Evolutionary conservation across 306 rosid genomes (phyloP).

Genomic region (Quercus suber): DNA sequence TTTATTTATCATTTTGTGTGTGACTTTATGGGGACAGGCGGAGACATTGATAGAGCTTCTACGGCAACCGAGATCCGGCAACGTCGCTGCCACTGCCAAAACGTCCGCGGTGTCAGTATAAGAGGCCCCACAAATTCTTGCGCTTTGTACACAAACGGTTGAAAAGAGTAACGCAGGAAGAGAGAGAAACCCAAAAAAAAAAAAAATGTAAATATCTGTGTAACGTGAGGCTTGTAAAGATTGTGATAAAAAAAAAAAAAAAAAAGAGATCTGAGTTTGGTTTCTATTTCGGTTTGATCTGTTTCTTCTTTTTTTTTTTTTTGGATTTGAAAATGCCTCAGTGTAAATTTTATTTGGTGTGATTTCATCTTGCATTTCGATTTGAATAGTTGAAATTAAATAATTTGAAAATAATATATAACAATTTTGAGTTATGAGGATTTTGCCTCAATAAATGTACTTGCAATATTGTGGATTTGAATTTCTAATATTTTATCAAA

Average conservation of each 20-base stretch:
- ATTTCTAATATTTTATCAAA: no score
- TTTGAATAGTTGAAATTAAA: no score
- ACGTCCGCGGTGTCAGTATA: conserved; percentile 36
- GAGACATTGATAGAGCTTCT: conserved; percentile 82
- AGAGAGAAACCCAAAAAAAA: not conserved
- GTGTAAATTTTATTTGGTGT: no score
- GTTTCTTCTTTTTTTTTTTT: not conserved
- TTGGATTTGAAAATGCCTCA: not conserved
- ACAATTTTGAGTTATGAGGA: no score
- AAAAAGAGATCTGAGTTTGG: conserved; percentile 22
- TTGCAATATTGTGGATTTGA: no score
- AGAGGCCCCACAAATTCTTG: conserved; percentile 24
- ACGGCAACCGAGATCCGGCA: conserved; percentile 93
- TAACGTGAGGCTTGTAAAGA: conserved; percentile 36
- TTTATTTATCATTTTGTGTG: conserved; percentile 33
- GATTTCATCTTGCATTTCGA: no score
- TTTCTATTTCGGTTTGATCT: not conserved
- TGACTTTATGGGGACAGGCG: conserved; percentile 57
- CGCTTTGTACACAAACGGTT: not conserved
- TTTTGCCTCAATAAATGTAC: no score
- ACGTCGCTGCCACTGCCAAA: conserved; percentile 36
- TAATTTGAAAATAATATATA: no score
- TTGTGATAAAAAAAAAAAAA: conserved; percentile 19
- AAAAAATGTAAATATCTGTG: conserved; percentile 49
- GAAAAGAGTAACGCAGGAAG: conserved; percentile 1